phyloP scores from a whole-genome alignment of 345 rosid genomes.

The Linum trigynum region DNA sequence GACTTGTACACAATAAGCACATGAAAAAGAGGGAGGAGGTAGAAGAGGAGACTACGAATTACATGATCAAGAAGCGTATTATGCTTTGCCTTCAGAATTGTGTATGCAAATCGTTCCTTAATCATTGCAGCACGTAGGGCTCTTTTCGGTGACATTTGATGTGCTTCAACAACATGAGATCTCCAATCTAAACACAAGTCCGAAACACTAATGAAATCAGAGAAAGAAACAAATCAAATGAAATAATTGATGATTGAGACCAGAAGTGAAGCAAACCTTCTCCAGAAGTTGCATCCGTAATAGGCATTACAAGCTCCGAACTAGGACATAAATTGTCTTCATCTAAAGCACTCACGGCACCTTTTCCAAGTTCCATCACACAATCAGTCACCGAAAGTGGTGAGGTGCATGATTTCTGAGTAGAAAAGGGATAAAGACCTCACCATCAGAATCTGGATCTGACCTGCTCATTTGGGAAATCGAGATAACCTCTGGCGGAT shows the following conservation, averaged over 20 bases:
- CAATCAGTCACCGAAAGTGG: constrained; percentile 7
- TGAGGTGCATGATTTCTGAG: constrained; percentile 14
- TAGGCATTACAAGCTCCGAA: constrained; percentile 32
- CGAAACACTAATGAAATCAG: constrained; percentile 7
- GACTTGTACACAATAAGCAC: background rate
- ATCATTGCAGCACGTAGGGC: constrained; percentile 78
- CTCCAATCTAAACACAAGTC: constrained; percentile 29
- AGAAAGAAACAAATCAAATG: background rate
- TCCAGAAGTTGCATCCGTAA: constrained; percentile 26
- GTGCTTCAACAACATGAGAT: constrained; percentile 29
- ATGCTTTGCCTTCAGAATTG: constrained; percentile 61
- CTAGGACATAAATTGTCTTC: constrained; percentile 40
- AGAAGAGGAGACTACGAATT: constrained; percentile 9
- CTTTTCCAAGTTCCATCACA: constrained; percentile 32
- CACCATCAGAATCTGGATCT: constrained; percentile 68
- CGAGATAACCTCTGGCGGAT: constrained; percentile 33
- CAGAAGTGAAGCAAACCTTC: constrained; percentile 37
- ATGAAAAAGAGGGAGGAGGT: background rate
- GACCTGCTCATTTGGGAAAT: constrained; percentile 41
- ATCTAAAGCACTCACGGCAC: constrained; percentile 51
- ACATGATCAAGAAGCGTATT: constrained; percentile 55
- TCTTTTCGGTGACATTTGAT: constrained; percentile 50
- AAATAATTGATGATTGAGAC: background rate
- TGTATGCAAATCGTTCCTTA: constrained; percentile 63
- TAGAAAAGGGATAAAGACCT: constrained; percentile 21